phyloP scores from a whole-genome alignment of 2,329 filamentous ascomycete species.

The Aspergillus ustus region DNA sequence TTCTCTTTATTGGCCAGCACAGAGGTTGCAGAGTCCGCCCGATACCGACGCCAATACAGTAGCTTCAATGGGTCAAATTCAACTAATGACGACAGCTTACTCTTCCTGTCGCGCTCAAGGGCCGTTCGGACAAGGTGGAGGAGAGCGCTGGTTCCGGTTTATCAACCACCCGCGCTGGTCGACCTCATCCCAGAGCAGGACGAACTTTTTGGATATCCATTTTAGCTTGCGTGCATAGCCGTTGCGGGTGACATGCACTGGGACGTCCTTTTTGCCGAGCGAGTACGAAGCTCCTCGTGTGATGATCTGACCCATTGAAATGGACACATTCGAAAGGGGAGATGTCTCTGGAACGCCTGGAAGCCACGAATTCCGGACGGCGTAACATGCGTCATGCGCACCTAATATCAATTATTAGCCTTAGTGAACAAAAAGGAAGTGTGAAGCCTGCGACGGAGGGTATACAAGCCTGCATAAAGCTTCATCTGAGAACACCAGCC shows the following conservation, averaged over 20 bases:
- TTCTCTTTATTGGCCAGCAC: not conserved
- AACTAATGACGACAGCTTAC: not conserved
- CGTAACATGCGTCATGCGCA: not conserved
- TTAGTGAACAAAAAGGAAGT: too few species aligned
- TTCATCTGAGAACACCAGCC: constrained; percentile 10
- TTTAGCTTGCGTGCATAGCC: constrained; percentile 29
- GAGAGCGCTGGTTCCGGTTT: constrained; percentile 41
- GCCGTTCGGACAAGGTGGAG: constrained; percentile 43
- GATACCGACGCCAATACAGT: not conserved
- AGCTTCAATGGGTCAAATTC: not conserved
- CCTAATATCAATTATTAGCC: too few species aligned
- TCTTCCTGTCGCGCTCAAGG: not conserved
- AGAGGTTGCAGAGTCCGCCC: not conserved
- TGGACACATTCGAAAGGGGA: not conserved
- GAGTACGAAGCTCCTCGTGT: not conserved
- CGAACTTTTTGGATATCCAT: constrained; percentile 35
- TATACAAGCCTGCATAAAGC: constrained; percentile 2
- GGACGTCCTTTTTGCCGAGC: not conserved
- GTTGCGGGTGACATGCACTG: constrained; percentile 5
- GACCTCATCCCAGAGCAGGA: constrained; percentile 27
- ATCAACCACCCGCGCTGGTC: constrained; percentile 41
- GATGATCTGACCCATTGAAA: not conserved
- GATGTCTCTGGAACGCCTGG: not conserved
- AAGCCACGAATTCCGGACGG: not conserved
- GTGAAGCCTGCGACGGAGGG: too few species aligned